Conservation (phyloP, 2,329 filamentous ascomycete genomes). For the Massarina eburnea region DNA sequence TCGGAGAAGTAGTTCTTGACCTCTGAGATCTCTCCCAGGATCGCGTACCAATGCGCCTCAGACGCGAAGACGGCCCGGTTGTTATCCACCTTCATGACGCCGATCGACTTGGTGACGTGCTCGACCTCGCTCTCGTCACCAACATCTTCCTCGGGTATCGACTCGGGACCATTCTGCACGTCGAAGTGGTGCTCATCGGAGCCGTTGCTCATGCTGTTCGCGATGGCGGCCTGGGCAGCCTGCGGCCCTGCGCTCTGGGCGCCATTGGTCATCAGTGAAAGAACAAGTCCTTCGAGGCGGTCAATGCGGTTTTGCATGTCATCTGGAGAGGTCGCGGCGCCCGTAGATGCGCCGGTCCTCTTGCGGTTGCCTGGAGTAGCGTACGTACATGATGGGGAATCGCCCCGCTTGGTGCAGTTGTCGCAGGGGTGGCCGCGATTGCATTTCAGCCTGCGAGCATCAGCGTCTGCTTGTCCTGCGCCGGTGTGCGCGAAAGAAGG, state of each 20-base stretch:
- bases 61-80: constrained; percentile 52
- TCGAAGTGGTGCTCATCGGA: constrained; percentile 48
- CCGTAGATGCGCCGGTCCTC: constrained; percentile 63
- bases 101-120: constrained; percentile 53
- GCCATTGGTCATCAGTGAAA: constrained; percentile 92
- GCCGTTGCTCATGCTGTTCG: constrained; percentile 47
- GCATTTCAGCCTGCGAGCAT: constrained; percentile 71
- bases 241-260: constrained; percentile 61
- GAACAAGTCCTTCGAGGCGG: constrained; percentile 84
- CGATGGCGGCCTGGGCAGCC: constrained; percentile 62
- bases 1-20: constrained; percentile 86
- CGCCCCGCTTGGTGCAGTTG: constrained; percentile 88
- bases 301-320: constrained; percentile 99
- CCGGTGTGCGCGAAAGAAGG: not conserved
- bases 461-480: constrained; percentile 10
- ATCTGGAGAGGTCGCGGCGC: constrained; percentile 68
- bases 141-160: constrained; percentile 54
- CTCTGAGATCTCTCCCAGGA: constrained; percentile 70
- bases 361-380: constrained; percentile 69
- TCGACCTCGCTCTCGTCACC: constrained; percentile 65
- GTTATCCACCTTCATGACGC: constrained; percentile 56
- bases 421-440: constrained; percentile 89
- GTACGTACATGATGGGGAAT: constrained; percentile 81
- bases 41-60: constrained; percentile 56
- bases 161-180: constrained; percentile 61